Evolutionary conservation across 306 rosid genomes (phyloP).

Genomic region (Fragaria vesca): DNA sequence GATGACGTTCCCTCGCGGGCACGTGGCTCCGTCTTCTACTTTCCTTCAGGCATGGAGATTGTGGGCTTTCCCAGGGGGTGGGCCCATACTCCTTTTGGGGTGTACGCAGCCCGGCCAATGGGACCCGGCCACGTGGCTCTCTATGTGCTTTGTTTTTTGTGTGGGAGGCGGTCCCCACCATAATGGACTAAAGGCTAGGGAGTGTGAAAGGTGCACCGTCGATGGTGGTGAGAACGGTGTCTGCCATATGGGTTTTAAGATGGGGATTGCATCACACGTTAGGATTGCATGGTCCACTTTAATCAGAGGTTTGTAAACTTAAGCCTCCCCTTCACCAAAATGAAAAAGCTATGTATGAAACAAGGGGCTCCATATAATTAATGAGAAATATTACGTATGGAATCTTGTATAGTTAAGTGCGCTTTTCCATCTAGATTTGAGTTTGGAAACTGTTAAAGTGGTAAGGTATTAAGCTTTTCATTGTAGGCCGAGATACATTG

Average conservation of each 20-base stretch:
- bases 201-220: conserved; percentile 51
- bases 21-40: conserved; percentile 53
- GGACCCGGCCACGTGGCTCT: conserved; percentile 32
- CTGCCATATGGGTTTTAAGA: conserved; percentile 59
- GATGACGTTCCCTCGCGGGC: conserved; percentile 49
- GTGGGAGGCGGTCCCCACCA: conserved; percentile 46
- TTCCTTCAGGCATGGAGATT: conserved; percentile 55
- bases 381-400: no score
- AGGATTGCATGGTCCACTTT: conserved; percentile 7
- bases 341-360: background rate
- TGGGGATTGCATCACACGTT: conserved; percentile 47
- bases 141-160: background rate
- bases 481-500: no score
- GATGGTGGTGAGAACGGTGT: conserved; percentile 75
- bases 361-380: background rate
- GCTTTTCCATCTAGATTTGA: no score
- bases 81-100: conserved; percentile 29
- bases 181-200: conserved; percentile 2
- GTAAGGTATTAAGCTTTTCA: no score
- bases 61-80: conserved; percentile 17
- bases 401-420: no score
- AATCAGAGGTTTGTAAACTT: background rate
- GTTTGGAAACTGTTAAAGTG: no score
- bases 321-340: no score
- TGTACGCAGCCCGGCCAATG: conserved; percentile 1